Conservation (phyloP, 2,329 filamentous ascomycete species). For the Fusarium oligoseptatum region DNA sequence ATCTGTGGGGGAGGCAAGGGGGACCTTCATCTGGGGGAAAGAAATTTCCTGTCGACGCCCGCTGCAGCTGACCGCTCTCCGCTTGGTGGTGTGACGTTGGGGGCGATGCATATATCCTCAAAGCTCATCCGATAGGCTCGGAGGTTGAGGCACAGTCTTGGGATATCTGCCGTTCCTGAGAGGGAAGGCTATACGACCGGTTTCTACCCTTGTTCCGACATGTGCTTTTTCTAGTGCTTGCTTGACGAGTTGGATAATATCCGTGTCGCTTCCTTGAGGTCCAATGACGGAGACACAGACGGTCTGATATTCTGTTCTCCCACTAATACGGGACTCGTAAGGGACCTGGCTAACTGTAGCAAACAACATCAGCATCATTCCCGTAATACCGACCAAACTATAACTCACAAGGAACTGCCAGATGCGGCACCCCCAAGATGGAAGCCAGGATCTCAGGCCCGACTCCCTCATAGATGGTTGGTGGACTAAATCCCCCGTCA, state of each 20-base stretch:
- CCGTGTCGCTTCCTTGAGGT: constrained; percentile 43
- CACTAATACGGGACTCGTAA: constrained; percentile 49
- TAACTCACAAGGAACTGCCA: constrained; percentile 53
- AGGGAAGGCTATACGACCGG: constrained; percentile 48
- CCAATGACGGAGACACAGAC: constrained; percentile 51
- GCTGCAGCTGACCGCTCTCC: constrained; percentile 23
- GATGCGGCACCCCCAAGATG: constrained; percentile 49
- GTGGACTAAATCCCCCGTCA: constrained; percentile 43
- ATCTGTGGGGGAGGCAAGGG: constrained; percentile 25
- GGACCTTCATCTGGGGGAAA: background rate
- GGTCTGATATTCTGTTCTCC: constrained; percentile 46
- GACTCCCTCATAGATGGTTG: constrained; percentile 44
- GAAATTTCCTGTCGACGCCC: background rate
- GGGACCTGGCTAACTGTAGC: constrained; percentile 48
- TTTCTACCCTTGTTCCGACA: constrained; percentile 48
- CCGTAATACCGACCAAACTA: background rate
- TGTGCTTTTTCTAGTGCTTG: constrained; percentile 44
- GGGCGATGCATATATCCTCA: constrained; percentile 20
- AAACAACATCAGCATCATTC: constrained; percentile 19
- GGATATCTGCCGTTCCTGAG: constrained; percentile 3
- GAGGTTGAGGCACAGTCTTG: constrained; percentile 10
- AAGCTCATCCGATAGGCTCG: constrained; percentile 28
- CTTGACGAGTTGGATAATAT: constrained; percentile 47
- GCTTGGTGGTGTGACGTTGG: constrained; percentile 42
- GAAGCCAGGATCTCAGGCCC: constrained; percentile 46